Evolutionary conservation across 306 rosid genomes (phyloP), one percentile per base, ranked within the genome.

Genomic region (Macrotyloma uniflorum): DNA sequence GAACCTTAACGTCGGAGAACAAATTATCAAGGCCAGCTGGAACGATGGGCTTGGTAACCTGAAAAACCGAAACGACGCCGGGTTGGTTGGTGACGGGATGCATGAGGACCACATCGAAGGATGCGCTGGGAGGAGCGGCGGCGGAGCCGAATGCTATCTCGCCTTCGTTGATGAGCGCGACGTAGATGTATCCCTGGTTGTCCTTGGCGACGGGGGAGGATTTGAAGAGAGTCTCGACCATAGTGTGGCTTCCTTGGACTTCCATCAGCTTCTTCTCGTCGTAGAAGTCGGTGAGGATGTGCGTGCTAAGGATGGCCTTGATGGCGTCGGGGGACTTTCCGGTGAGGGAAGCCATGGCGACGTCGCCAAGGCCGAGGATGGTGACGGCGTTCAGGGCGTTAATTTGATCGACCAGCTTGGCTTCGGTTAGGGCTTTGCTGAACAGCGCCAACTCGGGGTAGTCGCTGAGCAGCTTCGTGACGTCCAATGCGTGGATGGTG

Each of bases 131-230:
- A 1, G 62, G 3, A 0, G 32, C 1, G 9, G 35, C 87, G 1
- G 90, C 88, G 0, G 96, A 81, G 0, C 86, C 83, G 6, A 93
- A 88, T 0, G 88, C 80, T 0, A 85, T 30, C 49, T 85, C 89
- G 0, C 94, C 94, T 20, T 88, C 89, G 20, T 70, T 54, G 15
- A 85, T 11, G 0, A 75, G 6, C 0, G 26, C 12, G 0, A 84
- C 85, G 7, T 55, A 72, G 63, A 93, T 0, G 74, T 87, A 89
- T 3, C 96, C 91, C 38, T 84, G 53, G 0, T 75, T 70, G 20
- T n/a, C 8, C 4, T 2, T 9, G 3, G 97, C 88, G 0, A 6
- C 0, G 4, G 93, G 91, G 0, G 87, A 55, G 67, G 87, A 38
- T 10, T 85, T 86, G n/a, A 72, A 82, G 30, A 93, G 78, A 0